Evolutionary conservation across 176 grass and related monocot species (phyloP).

Genomic region (Musa itinerans): DNA sequence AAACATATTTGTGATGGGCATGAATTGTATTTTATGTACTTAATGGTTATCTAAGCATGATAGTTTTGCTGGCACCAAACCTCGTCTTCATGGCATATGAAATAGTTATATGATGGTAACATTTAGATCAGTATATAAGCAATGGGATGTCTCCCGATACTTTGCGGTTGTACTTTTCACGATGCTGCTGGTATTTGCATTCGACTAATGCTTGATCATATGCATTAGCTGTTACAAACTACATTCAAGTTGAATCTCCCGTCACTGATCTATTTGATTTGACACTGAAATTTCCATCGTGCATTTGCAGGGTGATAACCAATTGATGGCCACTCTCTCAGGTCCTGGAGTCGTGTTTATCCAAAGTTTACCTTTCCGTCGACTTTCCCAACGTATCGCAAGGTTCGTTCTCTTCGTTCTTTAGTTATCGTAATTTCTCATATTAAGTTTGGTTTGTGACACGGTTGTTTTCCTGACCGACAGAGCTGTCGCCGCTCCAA

Average conservation of each 20-base stretch:
- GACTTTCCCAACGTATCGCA: slow-evolving; percentile 81
- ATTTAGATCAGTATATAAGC: too few relatives aligned
- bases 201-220: too few relatives aligned
- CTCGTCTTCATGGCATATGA: too few relatives aligned
- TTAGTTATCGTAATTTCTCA: neutral
- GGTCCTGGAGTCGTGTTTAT: slow-evolving; percentile 96
- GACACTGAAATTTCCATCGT: neutral
- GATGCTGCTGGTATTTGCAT: neutral
- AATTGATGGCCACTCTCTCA: slow-evolving; percentile 64
- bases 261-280: neutral
- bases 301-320: slow-evolving; percentile 57
- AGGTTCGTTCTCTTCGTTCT: neutral
- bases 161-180: neutral
- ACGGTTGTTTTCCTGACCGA: neutral
- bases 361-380: slow-evolving; percentile 76
- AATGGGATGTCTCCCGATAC: too few relatives aligned
- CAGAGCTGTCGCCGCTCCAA: slow-evolving; percentile 39
- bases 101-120: too few relatives aligned
- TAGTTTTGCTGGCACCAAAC: too few relatives aligned
- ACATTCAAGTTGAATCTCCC: neutral
- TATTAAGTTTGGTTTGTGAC: neutral
- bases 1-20: neutral
- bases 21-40: neutral
- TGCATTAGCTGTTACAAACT: neutral
- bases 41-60: neutral